A percentile compares a stretch with the other conserved stretches of the same genome.
phyloP scores from a whole-genome alignment of 306 rosid species.

The Comarum palustre region DNA sequence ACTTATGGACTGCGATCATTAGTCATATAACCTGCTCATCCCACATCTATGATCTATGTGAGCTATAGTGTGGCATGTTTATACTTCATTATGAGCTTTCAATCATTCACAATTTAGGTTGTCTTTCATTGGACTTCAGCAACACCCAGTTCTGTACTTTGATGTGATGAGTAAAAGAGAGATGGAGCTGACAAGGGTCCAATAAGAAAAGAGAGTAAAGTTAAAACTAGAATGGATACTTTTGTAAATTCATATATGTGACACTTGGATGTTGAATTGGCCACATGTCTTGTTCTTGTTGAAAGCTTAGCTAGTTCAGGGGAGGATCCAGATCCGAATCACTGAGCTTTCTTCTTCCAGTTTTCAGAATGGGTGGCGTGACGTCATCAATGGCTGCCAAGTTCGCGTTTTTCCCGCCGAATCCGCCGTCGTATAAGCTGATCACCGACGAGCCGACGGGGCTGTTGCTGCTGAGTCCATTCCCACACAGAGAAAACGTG shows the following conservation, averaged over 20 bases:
- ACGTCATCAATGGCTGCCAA: slow-evolving; percentile 98
- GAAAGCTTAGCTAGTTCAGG: too few species aligned
- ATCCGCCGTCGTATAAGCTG: slow-evolving; percentile 73
- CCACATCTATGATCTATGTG: not conserved
- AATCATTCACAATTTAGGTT: too few species aligned
- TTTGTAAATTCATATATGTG: too few species aligned
- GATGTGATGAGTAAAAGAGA: too few species aligned
- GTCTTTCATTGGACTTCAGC: too few species aligned
- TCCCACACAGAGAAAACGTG: slow-evolving; percentile 85
- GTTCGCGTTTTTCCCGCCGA: slow-evolving; percentile 93
- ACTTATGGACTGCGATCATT: not conserved
- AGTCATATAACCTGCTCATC: not conserved
- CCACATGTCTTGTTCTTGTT: too few species aligned
- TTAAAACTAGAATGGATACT: too few species aligned
- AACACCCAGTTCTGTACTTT: too few species aligned
- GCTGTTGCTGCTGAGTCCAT: slow-evolving; percentile 69
- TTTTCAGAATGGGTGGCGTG: slow-evolving; percentile 71
- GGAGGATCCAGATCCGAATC: too few species aligned
- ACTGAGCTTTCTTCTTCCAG: not conserved
- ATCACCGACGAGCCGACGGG: slow-evolving; percentile 58
- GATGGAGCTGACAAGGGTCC: too few species aligned
- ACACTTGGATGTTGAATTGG: too few species aligned
- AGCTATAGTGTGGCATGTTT: not conserved
- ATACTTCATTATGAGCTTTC: not conserved
- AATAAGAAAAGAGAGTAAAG: too few species aligned